Percentiles rank a stretch among this genome's conserved stretches.
Conservation (phyloP, 371 early-diverging fungal genomes). For the Sporodiniella umbellata region DNA sequence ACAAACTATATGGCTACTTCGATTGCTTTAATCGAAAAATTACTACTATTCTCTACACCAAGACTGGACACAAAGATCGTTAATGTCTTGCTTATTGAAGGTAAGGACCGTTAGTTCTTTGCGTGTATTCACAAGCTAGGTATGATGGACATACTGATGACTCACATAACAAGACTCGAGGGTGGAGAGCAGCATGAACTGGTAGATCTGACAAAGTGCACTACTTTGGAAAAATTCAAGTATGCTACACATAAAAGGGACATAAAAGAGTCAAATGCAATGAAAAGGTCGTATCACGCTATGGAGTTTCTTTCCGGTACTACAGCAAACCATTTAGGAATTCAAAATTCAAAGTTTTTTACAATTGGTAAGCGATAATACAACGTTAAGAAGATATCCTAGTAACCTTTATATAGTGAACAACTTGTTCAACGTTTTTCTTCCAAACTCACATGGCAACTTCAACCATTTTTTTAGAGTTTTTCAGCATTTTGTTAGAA, state of each 20-base stretch:
- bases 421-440: conserved; percentile 28
- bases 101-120: no score
- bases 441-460: conserved; percentile 38
- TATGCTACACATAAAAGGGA: conserved; percentile 24
- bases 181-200: neutral
- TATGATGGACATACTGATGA: conserved; percentile 48
- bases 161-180: conserved; percentile 33
- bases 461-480: conserved; percentile 42
- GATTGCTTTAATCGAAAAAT: conserved; percentile 31
- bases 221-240: conserved; percentile 15
- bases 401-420: conserved; percentile 10
- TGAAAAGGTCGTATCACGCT: conserved; percentile 45
- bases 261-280: conserved; percentile 28
- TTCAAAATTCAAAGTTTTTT: conserved; percentile 33
- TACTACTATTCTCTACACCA: conserved; percentile 36
- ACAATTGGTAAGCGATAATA: conserved; percentile 33
- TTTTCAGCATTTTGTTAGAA: conserved; percentile 37
- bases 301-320: conserved; percentile 47
- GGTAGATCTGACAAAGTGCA: conserved; percentile 3
- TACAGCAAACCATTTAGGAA: conserved; percentile 36
- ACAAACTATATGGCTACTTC: conserved; percentile 29
- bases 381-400: neutral
- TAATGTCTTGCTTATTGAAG: conserved; percentile 42
- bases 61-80: conserved; percentile 42
- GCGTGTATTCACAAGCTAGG: no score